These are phyloP conservation scores for Panellus pusillus DNA, from an alignment of 768 basidiomycete genomes.

Conservation along the genomic window DNA sequence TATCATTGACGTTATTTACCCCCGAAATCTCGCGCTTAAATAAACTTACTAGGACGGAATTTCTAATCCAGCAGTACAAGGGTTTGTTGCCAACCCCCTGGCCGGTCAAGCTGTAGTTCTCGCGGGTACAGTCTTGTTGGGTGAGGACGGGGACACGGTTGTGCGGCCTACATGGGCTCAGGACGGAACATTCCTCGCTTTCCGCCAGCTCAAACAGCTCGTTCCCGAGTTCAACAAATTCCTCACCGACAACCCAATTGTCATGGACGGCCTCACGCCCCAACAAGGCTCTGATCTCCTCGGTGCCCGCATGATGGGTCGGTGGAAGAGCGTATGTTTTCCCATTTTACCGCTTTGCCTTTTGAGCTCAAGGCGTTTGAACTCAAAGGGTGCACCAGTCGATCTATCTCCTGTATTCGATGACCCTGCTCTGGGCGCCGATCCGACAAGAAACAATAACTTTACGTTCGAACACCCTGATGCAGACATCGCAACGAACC, in stretches of 20 bases:
- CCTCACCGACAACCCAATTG: slow-evolving; percentile 40
- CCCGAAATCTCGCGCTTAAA: too few species aligned
- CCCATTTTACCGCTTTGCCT: neutral
- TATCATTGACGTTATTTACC: too few species aligned
- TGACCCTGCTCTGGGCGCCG: slow-evolving; percentile 10
- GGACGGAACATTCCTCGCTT: slow-evolving; percentile 35
- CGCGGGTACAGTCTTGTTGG: slow-evolving; percentile 21
- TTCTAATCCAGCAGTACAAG: slow-evolving; percentile 15
- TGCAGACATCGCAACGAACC: neutral
- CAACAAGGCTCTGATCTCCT: slow-evolving; percentile 48
- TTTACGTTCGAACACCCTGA: slow-evolving; percentile 3
- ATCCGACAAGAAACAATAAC: slow-evolving; percentile 14
- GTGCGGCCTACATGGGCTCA: slow-evolving; percentile 24
- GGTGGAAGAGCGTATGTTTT: slow-evolving; percentile 53
- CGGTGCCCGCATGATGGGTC: slow-evolving; percentile 52
- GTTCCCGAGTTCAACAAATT: slow-evolving; percentile 41
- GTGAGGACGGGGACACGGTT: slow-evolving; percentile 25
- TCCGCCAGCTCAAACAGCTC: slow-evolving; percentile 24
- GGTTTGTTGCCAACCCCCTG: slow-evolving; percentile 10
- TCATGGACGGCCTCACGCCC: slow-evolving; percentile 32
- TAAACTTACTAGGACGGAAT: slow-evolving; percentile 4
- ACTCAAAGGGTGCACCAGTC: slow-evolving; percentile 7
- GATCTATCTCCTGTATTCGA: slow-evolving; percentile 8
- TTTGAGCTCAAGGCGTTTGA: neutral
- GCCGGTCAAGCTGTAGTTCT: slow-evolving; percentile 20